Evolutionary conservation across 2,329 filamentous ascomycete genomes (phyloP), one percentile per base, ranked within the genome.

Genomic region (Penicillium sp.): DNA sequence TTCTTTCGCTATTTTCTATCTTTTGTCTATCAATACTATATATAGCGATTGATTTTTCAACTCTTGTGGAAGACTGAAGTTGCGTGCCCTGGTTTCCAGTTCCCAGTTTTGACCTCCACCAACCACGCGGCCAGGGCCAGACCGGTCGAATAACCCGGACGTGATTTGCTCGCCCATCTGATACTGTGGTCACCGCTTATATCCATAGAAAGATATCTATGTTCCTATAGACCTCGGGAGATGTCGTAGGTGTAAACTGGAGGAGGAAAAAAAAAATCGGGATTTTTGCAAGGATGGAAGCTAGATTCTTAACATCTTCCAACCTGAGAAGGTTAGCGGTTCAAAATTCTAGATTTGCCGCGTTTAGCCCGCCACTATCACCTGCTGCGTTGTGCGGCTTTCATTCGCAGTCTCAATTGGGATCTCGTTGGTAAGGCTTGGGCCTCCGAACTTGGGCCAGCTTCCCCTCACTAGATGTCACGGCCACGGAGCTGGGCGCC

Each of bases 321-420:
- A 16, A 19, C 1, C 19, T 19, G 19, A 19, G 19, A 19, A 39
- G 3, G 2, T 42, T 42, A 42, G 39, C 39, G 37, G 39, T 14
- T 14, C 19, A 37, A 13, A 9, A 23, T 49, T 37, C 37, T 29
- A 33, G 44, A 50, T 48, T 54, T 53, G 49, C 45, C 56, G 61
- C 61, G 59, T 54, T 63, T 63, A 63, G 54, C 59, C 48, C 54
- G 33, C 27, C 51, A 21, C 43, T 47, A 42, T 14, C 42, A 55
- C 57, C 49, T 57, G 57, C 50, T 55, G 50, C 23, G 54, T 55
- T 55, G 57, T 60, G 60, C 60, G 45, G 57, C 37, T 58, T 31
- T 33, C 54, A 62, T 60, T 58, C 53, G 57, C 37, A 47, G 58
- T 27, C 39, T 50, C 57, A 50, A 19, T 37, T 29, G 54, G 42